Evolutionary conservation across 2,329 filamentous ascomycete genomes (phyloP).

Genomic region (Penicillium vulpinum): DNA sequence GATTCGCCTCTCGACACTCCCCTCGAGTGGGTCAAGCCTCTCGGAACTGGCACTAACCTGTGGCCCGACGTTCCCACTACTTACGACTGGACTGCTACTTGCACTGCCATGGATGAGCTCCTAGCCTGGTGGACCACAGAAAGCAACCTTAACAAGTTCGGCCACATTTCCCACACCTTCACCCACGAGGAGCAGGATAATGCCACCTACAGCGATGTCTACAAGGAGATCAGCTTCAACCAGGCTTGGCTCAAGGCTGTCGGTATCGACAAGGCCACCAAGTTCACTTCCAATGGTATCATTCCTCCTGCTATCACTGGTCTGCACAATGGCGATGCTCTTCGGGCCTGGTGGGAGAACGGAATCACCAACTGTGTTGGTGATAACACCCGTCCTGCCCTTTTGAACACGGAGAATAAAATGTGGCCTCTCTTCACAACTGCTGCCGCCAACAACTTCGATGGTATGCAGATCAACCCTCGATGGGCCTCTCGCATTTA

Average conservation of each 20-base stretch:
- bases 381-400: slow-evolving; percentile 60
- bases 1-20: slow-evolving; percentile 47
- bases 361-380: slow-evolving; percentile 63
- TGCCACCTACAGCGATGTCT: slow-evolving; percentile 58
- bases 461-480: slow-evolving; percentile 58
- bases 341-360: slow-evolving; percentile 60
- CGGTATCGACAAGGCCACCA: slow-evolving; percentile 48
- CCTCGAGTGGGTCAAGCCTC: slow-evolving; percentile 52
- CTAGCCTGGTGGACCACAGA: slow-evolving; percentile 56
- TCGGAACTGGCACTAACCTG: slow-evolving; percentile 52
- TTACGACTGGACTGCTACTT: slow-evolving; percentile 54
- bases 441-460: slow-evolving; percentile 54
- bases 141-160: slow-evolving; percentile 55
- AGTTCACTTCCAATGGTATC: slow-evolving; percentile 56
- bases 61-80: slow-evolving; percentile 50
- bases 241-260: slow-evolving; percentile 58
- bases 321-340: slow-evolving; percentile 63
- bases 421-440: slow-evolving; percentile 60
- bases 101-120: slow-evolving; percentile 53
- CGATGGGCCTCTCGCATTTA: slow-evolving; percentile 64
- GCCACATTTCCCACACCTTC: slow-evolving; percentile 64
- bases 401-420: slow-evolving; percentile 54
- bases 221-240: slow-evolving; percentile 62
- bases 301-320: slow-evolving; percentile 66
- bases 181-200: slow-evolving; percentile 61